These are phyloP conservation scores for Fusarium brevicatenulatum DNA, from an alignment of 2,329 filamentous ascomycete genomes.

Conservation along the genomic window DNA sequence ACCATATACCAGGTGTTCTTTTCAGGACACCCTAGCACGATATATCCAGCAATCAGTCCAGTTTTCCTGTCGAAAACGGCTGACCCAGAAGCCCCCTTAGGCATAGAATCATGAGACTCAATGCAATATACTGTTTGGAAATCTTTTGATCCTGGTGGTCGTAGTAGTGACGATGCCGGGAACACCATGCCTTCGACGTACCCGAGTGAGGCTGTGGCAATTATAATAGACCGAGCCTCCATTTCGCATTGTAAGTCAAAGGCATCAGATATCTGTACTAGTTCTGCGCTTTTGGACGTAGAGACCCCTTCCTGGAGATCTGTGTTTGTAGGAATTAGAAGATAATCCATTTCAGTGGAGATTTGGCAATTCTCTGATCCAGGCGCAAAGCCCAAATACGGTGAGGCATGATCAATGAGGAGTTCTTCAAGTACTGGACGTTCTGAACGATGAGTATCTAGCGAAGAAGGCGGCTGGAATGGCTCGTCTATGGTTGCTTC, in stretches of 20 bases:
- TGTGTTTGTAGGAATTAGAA: neutral
- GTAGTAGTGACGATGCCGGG: rapidly evolving
- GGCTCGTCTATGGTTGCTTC: no score
- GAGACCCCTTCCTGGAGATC: rapidly evolving
- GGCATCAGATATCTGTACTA: neutral
- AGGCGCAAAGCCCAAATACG: neutral
- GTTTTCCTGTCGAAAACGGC: rapidly evolving
- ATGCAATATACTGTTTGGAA: neutral
- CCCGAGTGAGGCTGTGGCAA: neutral
- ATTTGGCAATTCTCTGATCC: neutral
- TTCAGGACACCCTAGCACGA: rapidly evolving
- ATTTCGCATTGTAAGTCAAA: rapidly evolving
- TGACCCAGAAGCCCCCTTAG: rapidly evolving
- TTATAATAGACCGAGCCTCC: rapidly evolving
- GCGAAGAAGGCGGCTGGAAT: neutral
- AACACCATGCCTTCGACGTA: rapidly evolving
- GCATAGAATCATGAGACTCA: rapidly evolving
- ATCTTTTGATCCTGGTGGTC: rapidly evolving
- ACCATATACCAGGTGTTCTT: neutral
- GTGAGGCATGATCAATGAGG: neutral
- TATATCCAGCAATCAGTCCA: rapidly evolving
- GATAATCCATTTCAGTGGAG: neutral
- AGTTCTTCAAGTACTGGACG: neutral
- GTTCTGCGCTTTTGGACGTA: neutral
- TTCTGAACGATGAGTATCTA: rapidly evolving